Evolutionary conservation across 2,329 filamentous ascomycete species (phyloP).

Genomic region (Hortaea werneckii): DNA sequence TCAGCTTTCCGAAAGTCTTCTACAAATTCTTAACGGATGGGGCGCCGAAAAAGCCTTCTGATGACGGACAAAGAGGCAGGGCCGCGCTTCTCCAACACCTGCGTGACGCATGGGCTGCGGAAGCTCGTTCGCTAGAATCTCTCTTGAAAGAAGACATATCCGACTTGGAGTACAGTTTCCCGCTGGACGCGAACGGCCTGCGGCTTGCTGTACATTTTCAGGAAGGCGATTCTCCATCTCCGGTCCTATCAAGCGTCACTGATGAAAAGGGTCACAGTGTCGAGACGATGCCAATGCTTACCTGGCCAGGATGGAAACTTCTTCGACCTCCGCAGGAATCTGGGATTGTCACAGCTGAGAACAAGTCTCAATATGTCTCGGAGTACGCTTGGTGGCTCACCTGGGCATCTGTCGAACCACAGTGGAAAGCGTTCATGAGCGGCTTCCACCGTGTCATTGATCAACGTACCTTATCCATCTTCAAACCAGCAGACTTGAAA

Average conservation of each 20-base stretch:
- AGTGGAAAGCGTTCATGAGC: constrained; percentile 68
- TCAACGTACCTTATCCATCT: constrained; percentile 30
- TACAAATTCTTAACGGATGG: constrained; percentile 61
- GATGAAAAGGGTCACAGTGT: background rate
- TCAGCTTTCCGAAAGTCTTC: constrained; percentile 76
- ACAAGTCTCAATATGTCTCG: constrained; percentile 65
- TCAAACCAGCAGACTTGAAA: constrained; percentile 61
- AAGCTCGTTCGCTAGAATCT: constrained; percentile 62
- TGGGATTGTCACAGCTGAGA: constrained; percentile 66
- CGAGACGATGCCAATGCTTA: constrained; percentile 5
- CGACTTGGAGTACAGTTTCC: constrained; percentile 82
- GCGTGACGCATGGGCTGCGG: constrained; percentile 74
- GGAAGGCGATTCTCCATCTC: background rate
- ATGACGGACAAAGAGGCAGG: too few relatives aligned
- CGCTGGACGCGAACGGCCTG: constrained; percentile 48
- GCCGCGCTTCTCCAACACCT: constrained; percentile 54
- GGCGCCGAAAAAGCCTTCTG: background rate
- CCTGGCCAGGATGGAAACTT: constrained; percentile 48
- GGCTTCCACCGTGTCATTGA: constrained; percentile 51
- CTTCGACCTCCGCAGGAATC: constrained; percentile 21
- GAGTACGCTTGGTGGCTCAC: constrained; percentile 82
- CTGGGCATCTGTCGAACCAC: constrained; percentile 62
- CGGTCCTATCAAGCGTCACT: background rate
- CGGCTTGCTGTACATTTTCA: constrained; percentile 23
- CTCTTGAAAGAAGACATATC: constrained; percentile 65